A percentile compares a stretch with the other conserved stretches of the same genome.
Evolutionary conservation across 2,329 filamentous ascomycete genomes (phyloP).

Genomic region (Hymenoscyphus linearis): DNA sequence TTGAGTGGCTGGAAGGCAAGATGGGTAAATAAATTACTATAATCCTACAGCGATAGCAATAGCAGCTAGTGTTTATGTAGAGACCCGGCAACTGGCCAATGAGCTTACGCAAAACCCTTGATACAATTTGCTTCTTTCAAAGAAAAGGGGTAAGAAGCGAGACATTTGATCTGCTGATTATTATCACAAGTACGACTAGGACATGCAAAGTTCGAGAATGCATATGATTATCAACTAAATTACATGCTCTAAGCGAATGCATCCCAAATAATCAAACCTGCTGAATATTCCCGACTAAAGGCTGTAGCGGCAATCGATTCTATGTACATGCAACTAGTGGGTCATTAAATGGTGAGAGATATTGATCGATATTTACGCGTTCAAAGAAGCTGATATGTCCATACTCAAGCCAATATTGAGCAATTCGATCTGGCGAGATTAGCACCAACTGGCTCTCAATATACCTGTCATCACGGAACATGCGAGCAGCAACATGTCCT

Average conservation of each 20-base stretch:
- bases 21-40: background rate
- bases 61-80: background rate
- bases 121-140: background rate
- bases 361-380: conserved; percentile 53
- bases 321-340: conserved; percentile 4
- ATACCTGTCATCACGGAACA: conserved; percentile 67
- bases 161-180: too few species aligned
- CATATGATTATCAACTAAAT: background rate
- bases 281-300: background rate
- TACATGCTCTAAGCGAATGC: background rate
- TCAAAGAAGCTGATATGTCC: conserved; percentile 57
- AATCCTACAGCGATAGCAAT: background rate
- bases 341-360: conserved; percentile 30
- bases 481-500: conserved; percentile 71
- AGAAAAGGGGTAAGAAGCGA: too few species aligned
- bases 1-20: background rate
- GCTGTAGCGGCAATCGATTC: background rate
- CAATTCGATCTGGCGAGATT: conserved; percentile 69
- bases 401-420: conserved; percentile 72
- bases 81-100: background rate
- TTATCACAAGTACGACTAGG: too few species aligned
- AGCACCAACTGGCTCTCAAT: conserved; percentile 73
- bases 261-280: background rate
- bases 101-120: background rate
- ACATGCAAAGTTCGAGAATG: background rate